Percentiles rank a stretch among this genome's conserved stretches.
Evolutionary conservation across 2,329 filamentous ascomycete species (phyloP).

Genomic region (Phaeosphaeriaceae sp.): DNA sequence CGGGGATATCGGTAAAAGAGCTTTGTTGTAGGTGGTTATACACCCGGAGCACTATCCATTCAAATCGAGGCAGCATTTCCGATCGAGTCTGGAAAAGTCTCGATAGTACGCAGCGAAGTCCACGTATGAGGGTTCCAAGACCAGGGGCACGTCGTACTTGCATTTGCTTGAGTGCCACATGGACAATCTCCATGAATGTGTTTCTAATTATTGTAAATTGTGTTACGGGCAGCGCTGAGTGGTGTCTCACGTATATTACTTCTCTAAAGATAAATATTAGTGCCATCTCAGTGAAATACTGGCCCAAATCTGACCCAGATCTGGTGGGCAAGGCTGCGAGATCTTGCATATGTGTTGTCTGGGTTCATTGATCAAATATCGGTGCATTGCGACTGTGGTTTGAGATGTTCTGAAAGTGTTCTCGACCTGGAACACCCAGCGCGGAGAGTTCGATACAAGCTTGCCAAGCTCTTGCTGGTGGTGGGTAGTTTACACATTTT

Average conservation of each 20-base stretch:
- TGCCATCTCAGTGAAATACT: not conserved
- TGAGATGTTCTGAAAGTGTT: not conserved
- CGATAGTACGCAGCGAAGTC: not conserved
- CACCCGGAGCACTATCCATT: not conserved
- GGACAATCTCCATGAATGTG: not conserved
- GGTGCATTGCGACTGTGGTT: not conserved
- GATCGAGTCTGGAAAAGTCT: not conserved
- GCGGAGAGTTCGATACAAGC: not conserved
- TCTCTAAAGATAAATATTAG: not conserved
- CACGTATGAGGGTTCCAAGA: not conserved
- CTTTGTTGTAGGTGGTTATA: not conserved
- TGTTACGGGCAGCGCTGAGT: not conserved
- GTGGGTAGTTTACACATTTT: not conserved
- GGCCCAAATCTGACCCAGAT: not conserved
- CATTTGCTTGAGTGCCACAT: not conserved
- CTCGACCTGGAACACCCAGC: not conserved
- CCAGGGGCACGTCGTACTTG: not conserved
- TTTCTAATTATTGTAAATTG: not conserved
- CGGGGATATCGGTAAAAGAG: constrained; percentile 4
- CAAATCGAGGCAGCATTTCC: not conserved
- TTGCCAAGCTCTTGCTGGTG: constrained; percentile 9
- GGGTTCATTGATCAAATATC: too few relatives aligned
- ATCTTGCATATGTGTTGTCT: not conserved
- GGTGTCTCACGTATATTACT: not conserved
- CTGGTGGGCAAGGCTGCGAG: not conserved